A percentile compares a stretch with the other conserved stretches of the same genome.
These are phyloP conservation scores for Cryphonectria radicalis DNA, from an alignment of 2,329 filamentous ascomycete species.

Conservation along the genomic window DNA sequence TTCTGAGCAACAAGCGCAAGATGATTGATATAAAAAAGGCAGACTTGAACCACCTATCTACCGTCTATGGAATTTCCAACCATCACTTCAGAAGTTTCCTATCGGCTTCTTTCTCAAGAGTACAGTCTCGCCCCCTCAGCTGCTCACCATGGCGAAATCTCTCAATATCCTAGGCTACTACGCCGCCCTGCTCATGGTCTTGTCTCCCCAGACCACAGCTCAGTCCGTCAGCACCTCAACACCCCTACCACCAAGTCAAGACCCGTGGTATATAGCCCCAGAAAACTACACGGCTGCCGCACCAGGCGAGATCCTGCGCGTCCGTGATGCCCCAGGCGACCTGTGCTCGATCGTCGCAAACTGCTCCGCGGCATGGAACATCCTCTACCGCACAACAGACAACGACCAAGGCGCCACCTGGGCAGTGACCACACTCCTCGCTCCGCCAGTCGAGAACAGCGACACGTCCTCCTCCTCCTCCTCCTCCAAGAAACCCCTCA, in stretches of 20 bases:
- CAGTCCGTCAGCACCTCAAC: neutral
- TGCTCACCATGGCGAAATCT: neutral
- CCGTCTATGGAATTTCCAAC: too few relatives aligned
- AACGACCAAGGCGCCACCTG: neutral
- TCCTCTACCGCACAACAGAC: neutral
- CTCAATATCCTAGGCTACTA: neutral
- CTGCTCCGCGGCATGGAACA: neutral
- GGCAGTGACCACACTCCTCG: slow-evolving; percentile 3
- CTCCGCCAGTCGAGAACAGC: neutral
- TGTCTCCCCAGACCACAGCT: neutral
- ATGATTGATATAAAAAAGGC: neutral
- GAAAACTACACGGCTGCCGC: neutral
- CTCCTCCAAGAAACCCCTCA: neutral
- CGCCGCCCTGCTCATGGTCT: neutral
- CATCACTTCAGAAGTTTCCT: neutral
- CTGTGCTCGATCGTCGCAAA: neutral
- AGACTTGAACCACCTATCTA: neutral
- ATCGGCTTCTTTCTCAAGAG: neutral
- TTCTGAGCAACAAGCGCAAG: too few relatives aligned
- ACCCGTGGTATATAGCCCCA: slow-evolving; percentile 1
- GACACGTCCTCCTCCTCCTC: too few relatives aligned
- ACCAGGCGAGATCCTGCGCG: neutral
- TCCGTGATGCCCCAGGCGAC: neutral
- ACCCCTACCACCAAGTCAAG: neutral
- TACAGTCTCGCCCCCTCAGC: too few relatives aligned